Conservation (phyloP, 176 grass and related monocot species). For the Musa troglodytarum region DNA sequence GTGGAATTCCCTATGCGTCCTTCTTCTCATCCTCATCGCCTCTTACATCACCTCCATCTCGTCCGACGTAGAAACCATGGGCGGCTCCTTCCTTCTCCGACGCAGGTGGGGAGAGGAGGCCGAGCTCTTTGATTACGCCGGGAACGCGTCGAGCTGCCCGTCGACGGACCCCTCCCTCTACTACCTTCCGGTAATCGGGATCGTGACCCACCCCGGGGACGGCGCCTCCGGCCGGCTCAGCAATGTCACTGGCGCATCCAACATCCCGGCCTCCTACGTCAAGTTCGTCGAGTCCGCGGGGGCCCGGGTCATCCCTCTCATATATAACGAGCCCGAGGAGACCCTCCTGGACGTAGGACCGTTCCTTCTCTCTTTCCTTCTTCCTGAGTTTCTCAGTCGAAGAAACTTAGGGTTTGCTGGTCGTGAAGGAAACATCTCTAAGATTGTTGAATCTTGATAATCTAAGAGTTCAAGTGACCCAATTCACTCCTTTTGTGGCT, state of each 20-base stretch:
- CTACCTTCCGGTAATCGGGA: slow-evolving; percentile 76
- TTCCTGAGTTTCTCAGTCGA: not conserved
- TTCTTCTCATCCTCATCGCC: not conserved
- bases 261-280: slow-evolving; percentile 46
- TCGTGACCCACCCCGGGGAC: slow-evolving; percentile 82
- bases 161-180: slow-evolving; percentile 40
- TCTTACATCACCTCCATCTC: not conserved
- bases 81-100: slow-evolving; percentile 7
- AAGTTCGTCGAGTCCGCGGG: slow-evolving; percentile 88
- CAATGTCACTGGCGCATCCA: slow-evolving; percentile 38
- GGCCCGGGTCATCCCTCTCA: slow-evolving; percentile 67
- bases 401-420: not conserved
- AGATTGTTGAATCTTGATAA: too few relatives aligned
- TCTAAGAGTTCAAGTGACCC: too few relatives aligned
- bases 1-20: not conserved
- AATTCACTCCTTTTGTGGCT: not conserved
- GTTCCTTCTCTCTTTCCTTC: not conserved
- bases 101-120: slow-evolving; percentile 5
- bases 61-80: not conserved
- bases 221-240: slow-evolving; percentile 47
- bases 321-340: slow-evolving; percentile 89
- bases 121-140: not conserved
- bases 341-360: slow-evolving; percentile 37
- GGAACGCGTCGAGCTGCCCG: slow-evolving; percentile 14
- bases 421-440: not conserved